phyloP scores from a whole-genome alignment of 1,284 basidiomycete species.

The Phylloboletellus chloephorus region DNA sequence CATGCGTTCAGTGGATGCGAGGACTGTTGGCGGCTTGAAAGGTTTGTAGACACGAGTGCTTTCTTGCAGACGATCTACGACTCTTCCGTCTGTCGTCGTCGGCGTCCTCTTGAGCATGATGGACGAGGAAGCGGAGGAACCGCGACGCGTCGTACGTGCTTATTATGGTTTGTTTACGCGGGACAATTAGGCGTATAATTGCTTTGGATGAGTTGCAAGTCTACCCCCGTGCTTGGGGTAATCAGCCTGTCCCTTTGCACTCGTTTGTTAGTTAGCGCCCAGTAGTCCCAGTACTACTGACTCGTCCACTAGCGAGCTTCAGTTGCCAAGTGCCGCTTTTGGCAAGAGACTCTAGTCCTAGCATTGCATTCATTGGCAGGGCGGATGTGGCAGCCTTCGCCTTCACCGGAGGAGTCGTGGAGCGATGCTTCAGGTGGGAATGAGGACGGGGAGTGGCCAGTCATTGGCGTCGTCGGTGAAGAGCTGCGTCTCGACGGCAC shows the following conservation, averaged over 20 bases:
- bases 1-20: conserved; percentile 43
- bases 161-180: no score
- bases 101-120: conserved; percentile 61
- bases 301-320: no score
- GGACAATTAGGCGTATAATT: no score
- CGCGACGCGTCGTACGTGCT: conserved; percentile 10
- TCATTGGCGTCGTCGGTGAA: conserved; percentile 36
- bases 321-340: no score
- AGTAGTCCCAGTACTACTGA: background rate
- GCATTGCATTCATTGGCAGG: no score
- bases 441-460: conserved; percentile 32
- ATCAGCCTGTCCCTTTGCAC: no score
- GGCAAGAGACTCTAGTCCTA: no score
- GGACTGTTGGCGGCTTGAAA: conserved; percentile 69
- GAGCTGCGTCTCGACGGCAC: conserved; percentile 33
- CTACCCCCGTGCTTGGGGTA: no score
- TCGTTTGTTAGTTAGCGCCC: no score
- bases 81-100: conserved; percentile 61
- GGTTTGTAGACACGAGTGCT: conserved; percentile 69
- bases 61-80: conserved; percentile 62
- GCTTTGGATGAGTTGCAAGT: no score
- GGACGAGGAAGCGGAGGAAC: background rate
- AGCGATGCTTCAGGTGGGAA: conserved; percentile 31
- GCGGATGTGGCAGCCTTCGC: conserved; percentile 29
- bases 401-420: conserved; percentile 33